These are phyloP conservation scores for Globisporangium iwayamae DNA, from an alignment of 352 stramenopile genomes.

Conservation along the genomic window DNA sequence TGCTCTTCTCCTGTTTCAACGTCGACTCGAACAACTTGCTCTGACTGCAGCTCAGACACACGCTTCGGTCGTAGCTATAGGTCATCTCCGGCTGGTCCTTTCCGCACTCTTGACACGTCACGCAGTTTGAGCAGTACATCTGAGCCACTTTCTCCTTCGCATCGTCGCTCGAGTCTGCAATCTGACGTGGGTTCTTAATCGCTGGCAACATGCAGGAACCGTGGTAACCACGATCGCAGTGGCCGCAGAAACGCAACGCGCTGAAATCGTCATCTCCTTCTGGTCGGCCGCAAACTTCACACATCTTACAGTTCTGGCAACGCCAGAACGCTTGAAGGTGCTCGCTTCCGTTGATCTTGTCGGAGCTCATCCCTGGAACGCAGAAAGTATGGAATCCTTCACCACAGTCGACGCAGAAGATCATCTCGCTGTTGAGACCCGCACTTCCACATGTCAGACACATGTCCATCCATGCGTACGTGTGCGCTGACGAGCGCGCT, in stretches of 20 bases:
- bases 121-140: slow-evolving; percentile 69
- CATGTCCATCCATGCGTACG: slow-evolving; percentile 90
- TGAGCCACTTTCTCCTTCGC: neutral
- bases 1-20: slow-evolving; percentile 44
- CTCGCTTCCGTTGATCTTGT: slow-evolving; percentile 29
- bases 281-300: slow-evolving; percentile 87
- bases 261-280: slow-evolving; percentile 23
- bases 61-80: slow-evolving; percentile 60
- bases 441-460: slow-evolving; percentile 90
- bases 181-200: slow-evolving; percentile 22
- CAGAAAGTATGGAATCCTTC: slow-evolving; percentile 95
- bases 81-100: slow-evolving; percentile 38
- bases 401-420: slow-evolving; percentile 96
- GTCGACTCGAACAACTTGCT: slow-evolving; percentile 47
- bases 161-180: slow-evolving; percentile 13
- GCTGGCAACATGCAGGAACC: slow-evolving; percentile 44
- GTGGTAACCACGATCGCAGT: slow-evolving; percentile 60
- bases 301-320: slow-evolving; percentile 96
- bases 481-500: slow-evolving; percentile 75
- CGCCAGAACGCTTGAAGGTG: slow-evolving; percentile 84
- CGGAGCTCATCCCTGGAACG: slow-evolving; percentile 35
- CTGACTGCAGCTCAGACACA: slow-evolving; percentile 61
- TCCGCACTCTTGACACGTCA: slow-evolving; percentile 55
- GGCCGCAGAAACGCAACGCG: slow-evolving; percentile 30
- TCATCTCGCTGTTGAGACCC: slow-evolving; percentile 68